Percentiles rank a stretch among this genome's conserved stretches.
Evolutionary conservation across 1,284 basidiomycete species (phyloP).

Genomic region (Tranzscheliella williamsii): DNA sequence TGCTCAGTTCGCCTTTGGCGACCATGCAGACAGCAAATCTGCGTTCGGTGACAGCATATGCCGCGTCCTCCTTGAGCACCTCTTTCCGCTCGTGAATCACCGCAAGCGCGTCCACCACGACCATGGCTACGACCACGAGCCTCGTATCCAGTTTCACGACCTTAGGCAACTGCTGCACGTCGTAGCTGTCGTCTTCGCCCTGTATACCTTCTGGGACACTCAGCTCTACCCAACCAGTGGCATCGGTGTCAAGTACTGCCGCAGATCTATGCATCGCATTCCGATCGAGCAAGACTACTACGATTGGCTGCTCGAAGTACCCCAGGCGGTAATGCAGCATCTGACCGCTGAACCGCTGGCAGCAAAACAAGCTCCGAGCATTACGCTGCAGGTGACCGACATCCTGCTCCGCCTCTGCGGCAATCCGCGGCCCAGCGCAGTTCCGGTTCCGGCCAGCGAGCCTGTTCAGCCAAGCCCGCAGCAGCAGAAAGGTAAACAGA

Average conservation of each 20-base stretch:
- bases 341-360: slow-evolving; percentile 10
- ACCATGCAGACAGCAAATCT: slow-evolving; percentile 27
- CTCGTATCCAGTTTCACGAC: slow-evolving; percentile 2
- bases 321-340: slow-evolving; percentile 6
- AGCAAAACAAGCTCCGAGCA: neutral
- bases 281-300: slow-evolving; percentile 27
- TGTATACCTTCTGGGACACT: slow-evolving; percentile 28
- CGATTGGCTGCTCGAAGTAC: slow-evolving; percentile 18
- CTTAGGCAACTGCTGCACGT: slow-evolving; percentile 11
- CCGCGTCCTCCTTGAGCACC: slow-evolving; percentile 16
- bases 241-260: slow-evolving; percentile 27
- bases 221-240: slow-evolving; percentile 23
- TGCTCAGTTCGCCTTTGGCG: slow-evolving; percentile 27
- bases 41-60: slow-evolving; percentile 15
- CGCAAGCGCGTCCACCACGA: neutral
- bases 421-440: too few species aligned
- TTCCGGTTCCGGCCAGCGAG: too few species aligned
- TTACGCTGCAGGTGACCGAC: slow-evolving; percentile 17
- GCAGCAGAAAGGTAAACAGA: too few species aligned
- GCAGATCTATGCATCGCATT: slow-evolving; percentile 22
- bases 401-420: slow-evolving; percentile 17
- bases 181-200: slow-evolving; percentile 14
- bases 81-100: slow-evolving; percentile 2
- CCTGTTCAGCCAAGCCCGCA: neutral
- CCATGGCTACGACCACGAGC: neutral